Percentiles rank a stretch among this genome's conserved stretches.
phyloP scores from a whole-genome alignment of 768 basidiomycete species.

The Boletus reticulatus region DNA sequence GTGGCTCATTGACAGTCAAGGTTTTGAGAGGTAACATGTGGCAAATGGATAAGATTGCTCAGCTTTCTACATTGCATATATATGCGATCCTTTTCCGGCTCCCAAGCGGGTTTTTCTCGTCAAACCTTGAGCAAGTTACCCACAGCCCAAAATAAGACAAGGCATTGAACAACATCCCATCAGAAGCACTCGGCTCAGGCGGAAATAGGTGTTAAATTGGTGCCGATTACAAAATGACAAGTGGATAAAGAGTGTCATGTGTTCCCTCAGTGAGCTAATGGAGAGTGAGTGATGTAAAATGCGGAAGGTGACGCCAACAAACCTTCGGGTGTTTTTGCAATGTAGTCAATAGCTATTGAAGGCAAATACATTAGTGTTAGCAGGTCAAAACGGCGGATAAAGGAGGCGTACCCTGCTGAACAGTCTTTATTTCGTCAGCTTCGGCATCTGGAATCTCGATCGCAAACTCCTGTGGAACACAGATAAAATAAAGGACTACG shows the following conservation, averaged over 20 bases:
- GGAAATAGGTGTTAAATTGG: conserved; percentile 16
- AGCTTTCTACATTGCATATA: neutral
- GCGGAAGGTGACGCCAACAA: conserved; percentile 17
- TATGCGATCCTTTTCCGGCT: conserved; percentile 6
- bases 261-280: conserved; percentile 45
- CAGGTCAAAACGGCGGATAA: neutral
- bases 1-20: conserved; percentile 34
- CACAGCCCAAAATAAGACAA: neutral
- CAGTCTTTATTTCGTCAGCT: conserved; percentile 91
- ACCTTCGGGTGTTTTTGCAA: conserved; percentile 92
- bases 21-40: conserved; percentile 16
- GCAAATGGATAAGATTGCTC: neutral
- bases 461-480: conserved; percentile 72
- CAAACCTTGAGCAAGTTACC: conserved; percentile 7
- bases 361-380: conserved; percentile 9
- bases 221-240: conserved; percentile 18
- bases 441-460: conserved; percentile 98
- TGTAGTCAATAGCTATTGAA: conserved; percentile 84
- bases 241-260: conserved; percentile 6
- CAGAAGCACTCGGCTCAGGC: neutral
- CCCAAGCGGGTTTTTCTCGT: conserved; percentile 8
- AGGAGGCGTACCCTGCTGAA: conserved; percentile 74
- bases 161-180: neutral
- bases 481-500: neutral
- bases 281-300: conserved; percentile 10